These are phyloP conservation scores for Lepidium campestre DNA, from an alignment of 441 rosid genomes.

Conservation along the genomic window DNA sequence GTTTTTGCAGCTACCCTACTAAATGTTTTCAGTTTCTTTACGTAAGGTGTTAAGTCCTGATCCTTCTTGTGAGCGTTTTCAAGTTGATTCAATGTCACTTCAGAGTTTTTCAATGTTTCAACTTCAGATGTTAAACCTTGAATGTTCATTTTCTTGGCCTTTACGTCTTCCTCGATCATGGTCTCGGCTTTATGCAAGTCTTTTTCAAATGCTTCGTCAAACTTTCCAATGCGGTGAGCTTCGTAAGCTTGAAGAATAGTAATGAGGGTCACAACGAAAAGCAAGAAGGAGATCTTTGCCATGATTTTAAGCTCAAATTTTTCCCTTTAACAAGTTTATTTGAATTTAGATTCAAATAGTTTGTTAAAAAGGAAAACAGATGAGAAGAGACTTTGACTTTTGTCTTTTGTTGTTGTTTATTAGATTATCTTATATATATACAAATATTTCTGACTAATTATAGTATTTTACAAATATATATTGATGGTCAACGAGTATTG, in stretches of 20 bases:
- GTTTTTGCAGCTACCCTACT: background rate
- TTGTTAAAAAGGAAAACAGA: constrained; percentile 22
- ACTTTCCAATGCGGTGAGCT: constrained; percentile 1
- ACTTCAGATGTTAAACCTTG: constrained; percentile 5
- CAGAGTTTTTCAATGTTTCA: background rate
- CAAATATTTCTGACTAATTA: too few relatives aligned
- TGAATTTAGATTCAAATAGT: constrained; percentile 20
- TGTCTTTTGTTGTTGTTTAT: background rate
- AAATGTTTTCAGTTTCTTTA: constrained; percentile 11
- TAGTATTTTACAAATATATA: background rate
- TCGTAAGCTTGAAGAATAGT: constrained; percentile 17
- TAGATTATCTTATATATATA: background rate
- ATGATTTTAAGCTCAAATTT: constrained; percentile 10
- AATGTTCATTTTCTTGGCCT: background rate
- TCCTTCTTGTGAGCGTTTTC: background rate
- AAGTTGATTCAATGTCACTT: background rate
- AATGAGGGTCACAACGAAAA: constrained; percentile 4
- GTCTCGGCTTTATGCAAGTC: constrained; percentile 14
- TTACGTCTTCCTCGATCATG: constrained; percentile 7
- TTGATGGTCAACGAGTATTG: constrained; percentile 6
- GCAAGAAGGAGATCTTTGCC: constrained; percentile 27
- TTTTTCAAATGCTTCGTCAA: background rate
- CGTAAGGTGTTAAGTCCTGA: background rate
- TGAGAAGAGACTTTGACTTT: constrained; percentile 9
- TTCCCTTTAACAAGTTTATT: constrained; percentile 25